Conservation (phyloP, 2,329 filamentous ascomycete genomes). For the Penicillium nordicum region DNA sequence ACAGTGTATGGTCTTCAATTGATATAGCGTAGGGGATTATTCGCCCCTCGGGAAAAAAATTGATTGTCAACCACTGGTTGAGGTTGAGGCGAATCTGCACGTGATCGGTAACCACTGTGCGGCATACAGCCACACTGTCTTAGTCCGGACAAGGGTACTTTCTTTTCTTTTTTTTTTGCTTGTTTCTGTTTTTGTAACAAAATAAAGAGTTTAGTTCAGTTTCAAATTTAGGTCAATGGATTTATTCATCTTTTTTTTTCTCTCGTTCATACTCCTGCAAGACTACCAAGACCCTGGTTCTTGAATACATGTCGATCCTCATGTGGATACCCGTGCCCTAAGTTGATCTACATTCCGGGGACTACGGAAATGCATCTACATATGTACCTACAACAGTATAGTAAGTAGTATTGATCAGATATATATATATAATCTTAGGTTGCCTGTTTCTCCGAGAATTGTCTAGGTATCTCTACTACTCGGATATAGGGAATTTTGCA, state of each 20-base stretch:
- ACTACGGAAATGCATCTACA: neutral
- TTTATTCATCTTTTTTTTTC: neutral
- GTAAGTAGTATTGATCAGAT: neutral
- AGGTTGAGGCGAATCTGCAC: slow-evolving; percentile 6
- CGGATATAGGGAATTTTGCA: too few relatives aligned
- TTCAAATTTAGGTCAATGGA: neutral
- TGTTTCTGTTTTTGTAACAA: neutral
- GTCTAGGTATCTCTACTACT: too few relatives aligned
- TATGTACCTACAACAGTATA: neutral
- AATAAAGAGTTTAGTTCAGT: neutral
- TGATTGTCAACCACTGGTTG: slow-evolving; percentile 5
- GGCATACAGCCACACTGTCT: neutral
- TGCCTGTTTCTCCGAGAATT: too few relatives aligned
- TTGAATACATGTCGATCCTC: slow-evolving; percentile 5
- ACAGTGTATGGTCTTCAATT: neutral
- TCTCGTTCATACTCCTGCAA: neutral
- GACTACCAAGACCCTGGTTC: neutral
- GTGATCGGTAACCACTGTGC: slow-evolving; percentile 6
- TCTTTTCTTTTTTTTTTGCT: neutral
- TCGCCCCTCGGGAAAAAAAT: slow-evolving; percentile 11
- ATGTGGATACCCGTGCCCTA: slow-evolving; percentile 11
- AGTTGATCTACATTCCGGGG: neutral
- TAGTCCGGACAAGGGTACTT: neutral
- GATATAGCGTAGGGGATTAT: neutral
- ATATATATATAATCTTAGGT: too few relatives aligned